Percentiles rank a stretch among this genome's conserved stretches.
Evolutionary conservation across 1,284 basidiomycete species (phyloP).

Genomic region (Ceratobasidium sp.): DNA sequence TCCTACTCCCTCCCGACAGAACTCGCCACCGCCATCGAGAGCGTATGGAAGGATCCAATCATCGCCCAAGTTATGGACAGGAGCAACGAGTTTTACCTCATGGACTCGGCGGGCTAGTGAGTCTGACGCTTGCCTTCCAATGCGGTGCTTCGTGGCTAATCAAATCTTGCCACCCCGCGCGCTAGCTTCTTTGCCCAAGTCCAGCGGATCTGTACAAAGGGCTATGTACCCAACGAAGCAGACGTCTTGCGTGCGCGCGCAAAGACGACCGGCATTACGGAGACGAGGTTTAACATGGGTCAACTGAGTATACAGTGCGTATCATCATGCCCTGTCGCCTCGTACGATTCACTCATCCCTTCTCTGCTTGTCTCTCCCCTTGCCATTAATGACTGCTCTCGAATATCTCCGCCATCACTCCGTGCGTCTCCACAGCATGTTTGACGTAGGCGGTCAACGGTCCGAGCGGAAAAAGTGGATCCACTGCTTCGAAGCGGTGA

Average conservation of each 20-base stretch:
- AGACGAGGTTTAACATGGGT: slow-evolving; percentile 68
- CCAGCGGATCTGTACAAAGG: slow-evolving; percentile 78
- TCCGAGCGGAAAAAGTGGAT: slow-evolving; percentile 97
- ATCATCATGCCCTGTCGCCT: background rate
- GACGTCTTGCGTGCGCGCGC: slow-evolving; percentile 90
- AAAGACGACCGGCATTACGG: slow-evolving; percentile 93
- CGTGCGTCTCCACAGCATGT: slow-evolving; percentile 64
- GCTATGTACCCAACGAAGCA: slow-evolving; percentile 87
- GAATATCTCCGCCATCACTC: too few relatives aligned
- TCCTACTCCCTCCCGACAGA: slow-evolving; percentile 65
- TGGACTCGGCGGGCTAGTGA: slow-evolving; percentile 94
- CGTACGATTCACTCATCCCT: background rate
- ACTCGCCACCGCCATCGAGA: slow-evolving; percentile 80
- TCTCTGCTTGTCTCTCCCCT: background rate
- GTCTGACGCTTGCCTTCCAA: slow-evolving; percentile 52
- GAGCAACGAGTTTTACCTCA: slow-evolving; percentile 90
- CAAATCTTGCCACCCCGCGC: background rate
- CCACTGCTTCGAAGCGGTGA: slow-evolving; percentile 93
- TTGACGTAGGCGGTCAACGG: slow-evolving; percentile 93
- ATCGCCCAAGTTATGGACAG: slow-evolving; percentile 89
- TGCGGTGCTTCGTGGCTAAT: background rate
- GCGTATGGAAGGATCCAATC: slow-evolving; percentile 91
- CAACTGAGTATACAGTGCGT: slow-evolving; percentile 45
- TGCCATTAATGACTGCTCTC: background rate
- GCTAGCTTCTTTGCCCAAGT: slow-evolving; percentile 89